These are phyloP conservation scores for Colletotrichum sp. DNA, from an alignment of 2,329 filamentous ascomycete species.

Conservation along the genomic window DNA sequence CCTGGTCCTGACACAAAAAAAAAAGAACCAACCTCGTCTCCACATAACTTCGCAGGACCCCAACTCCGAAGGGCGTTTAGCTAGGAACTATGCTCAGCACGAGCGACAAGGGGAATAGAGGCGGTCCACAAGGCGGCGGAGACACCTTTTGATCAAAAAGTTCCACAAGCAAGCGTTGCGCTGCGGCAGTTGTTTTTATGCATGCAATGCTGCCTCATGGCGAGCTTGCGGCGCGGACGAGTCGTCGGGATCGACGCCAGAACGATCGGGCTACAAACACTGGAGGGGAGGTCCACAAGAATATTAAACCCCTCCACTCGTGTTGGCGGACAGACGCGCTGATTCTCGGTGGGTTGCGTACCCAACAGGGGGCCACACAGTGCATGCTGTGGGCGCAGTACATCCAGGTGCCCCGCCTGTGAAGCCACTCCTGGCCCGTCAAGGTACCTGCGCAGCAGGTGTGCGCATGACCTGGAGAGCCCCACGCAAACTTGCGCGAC, in stretches of 20 bases:
- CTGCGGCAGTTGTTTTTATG: neutral
- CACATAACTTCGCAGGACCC: neutral
- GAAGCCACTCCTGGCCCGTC: neutral
- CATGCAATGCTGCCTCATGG: neutral
- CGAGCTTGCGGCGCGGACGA: no score
- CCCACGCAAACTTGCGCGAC: neutral
- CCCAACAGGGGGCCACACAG: neutral
- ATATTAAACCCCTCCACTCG: neutral
- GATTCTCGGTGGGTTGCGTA: neutral
- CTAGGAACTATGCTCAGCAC: neutral
- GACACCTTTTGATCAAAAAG: neutral
- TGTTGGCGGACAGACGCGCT: neutral
- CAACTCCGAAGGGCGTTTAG: neutral
- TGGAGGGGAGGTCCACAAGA: neutral
- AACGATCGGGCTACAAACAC: neutral
- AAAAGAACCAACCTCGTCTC: neutral
- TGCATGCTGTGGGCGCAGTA: neutral
- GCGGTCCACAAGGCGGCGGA: neutral
- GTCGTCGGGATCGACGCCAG: neutral
- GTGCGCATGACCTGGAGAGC: neutral
- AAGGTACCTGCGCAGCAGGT: neutral
- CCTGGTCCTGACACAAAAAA: neutral
- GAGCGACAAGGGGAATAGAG: neutral
- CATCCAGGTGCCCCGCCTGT: neutral
- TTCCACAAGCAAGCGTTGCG: neutral